Evolutionary conservation across 768 basidiomycete species (phyloP).

Genomic region (Kwoniella mangroviensis): DNA sequence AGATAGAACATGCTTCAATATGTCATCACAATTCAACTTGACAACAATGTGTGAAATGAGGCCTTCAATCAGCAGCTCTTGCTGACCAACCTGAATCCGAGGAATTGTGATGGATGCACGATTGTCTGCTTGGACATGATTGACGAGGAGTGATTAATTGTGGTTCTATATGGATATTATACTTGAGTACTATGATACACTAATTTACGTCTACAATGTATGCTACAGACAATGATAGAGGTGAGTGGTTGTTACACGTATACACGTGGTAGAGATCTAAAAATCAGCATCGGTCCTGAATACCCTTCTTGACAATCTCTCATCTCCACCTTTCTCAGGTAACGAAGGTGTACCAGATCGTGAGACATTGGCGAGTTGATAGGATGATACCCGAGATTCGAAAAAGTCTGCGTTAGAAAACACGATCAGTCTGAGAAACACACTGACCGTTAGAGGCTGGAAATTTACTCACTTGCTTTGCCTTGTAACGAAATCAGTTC

Average conservation of each 20-base stretch:
- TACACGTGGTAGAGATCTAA: slow-evolving; percentile 27
- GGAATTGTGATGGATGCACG: neutral
- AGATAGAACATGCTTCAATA: neutral
- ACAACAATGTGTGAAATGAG: neutral
- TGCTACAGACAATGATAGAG: neutral
- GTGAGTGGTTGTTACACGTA: neutral
- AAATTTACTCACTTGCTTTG: slow-evolving; percentile 65
- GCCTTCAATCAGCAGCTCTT: neutral
- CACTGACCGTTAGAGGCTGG: too few relatives aligned
- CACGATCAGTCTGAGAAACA: neutral
- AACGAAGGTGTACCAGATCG: slow-evolving; percentile 36
- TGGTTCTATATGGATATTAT: neutral
- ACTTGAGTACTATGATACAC: neutral
- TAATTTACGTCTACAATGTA: neutral
- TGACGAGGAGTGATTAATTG: neutral
- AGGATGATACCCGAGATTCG: slow-evolving; percentile 84
- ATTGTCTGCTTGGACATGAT: neutral
- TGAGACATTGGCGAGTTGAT: slow-evolving; percentile 60
- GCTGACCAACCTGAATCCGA: neutral
- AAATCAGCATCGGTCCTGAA: slow-evolving; percentile 60
- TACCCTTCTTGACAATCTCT: slow-evolving; percentile 38
- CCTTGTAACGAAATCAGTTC: slow-evolving; percentile 93
- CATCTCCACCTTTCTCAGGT: slow-evolving; percentile 13
- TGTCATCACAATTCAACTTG: slow-evolving; percentile 12
- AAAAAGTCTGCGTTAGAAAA: slow-evolving; percentile 72